Evolutionary conservation across 768 basidiomycete species (phyloP), one percentile per base, ranked within the genome.

Genomic region (Lyophyllum shimeji): DNA sequence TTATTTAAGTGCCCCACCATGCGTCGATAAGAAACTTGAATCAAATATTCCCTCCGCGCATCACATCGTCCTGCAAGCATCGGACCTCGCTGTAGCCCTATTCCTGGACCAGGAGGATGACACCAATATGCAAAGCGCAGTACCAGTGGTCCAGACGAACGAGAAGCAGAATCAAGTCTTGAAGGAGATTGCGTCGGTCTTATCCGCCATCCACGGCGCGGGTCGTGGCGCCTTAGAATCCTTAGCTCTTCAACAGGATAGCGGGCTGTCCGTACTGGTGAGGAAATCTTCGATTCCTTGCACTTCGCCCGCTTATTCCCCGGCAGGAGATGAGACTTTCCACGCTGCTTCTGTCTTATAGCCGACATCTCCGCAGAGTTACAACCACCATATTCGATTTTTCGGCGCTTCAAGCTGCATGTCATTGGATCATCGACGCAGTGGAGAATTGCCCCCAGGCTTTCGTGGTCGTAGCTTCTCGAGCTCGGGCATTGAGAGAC

Each of bases 381-480:
- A 65, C 76, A 15, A 61, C 63, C 24, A 63, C 70, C 17, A 47
- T 70, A 3, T 63, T 73, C 56, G 84, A 93, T 68, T 88, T 87
- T 63, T 91, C 89, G 0, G 76, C 80, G 1, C 71, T 86, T 13
- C 83, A 83, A 55, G 82, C 86, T 8, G 68, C 89, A 27, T 77
- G 81, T 2, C 72, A 69, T 4, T 81, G 83, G 80, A 74, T 93
- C 24, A 58, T 68, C 8, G 73, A 79, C 29, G 64, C 71, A 2
- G 65, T 87, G 2, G 59, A 71, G 13, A 59, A 64, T 13, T 66
- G 72, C 34, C 67, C 78, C 3, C 50, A 69, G 2, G 42, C 55
- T 3, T 79, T 83, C 48, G 40, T 53, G 0, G 50, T 63, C 23
- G 63, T 85, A 27, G 62, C 61, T 8, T 47, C 51, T n/a, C 61